Base-by-base conservation (phyloP, 495 filamentous ascomycete genomes). In the Podospora appendiculata region DNA sequence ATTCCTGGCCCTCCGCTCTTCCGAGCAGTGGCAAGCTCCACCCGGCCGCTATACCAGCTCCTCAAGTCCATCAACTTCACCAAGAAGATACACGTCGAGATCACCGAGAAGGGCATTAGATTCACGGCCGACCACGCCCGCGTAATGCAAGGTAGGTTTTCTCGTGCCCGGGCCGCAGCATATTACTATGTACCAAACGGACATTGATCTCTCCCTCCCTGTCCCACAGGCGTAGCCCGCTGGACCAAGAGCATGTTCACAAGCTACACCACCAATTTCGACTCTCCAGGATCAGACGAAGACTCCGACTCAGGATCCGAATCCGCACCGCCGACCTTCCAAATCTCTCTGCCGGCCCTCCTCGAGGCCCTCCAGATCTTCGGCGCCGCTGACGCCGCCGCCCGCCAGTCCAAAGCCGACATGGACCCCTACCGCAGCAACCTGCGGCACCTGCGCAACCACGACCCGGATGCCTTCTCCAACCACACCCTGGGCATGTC, bases 351-450 rank as follows among this genome's bases (percentile, higher is more conserved):
- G 39, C 76, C 86, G 1, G 87, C 92, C 39, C 78, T 98, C 8
- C 80, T 98, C 41, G 93, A 98, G 73, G 95, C 90, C 8, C 77
- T 98, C 32, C 91, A 95, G 59, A 96, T 98, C 40, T 92, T 97
- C 62, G 86, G 87, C 45, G 79, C 89, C 53, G 83, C 82, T 42
- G 89, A 95, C 57, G 63, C 79, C 18, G 71, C 72, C 32, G 66
- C 73, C 16, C 70, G 75, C 35, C 77, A 81, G 48, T 70, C 77
- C 32, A 79, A 74, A 56, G 64, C 75, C 17, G 77, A 80, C 12
- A 58, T 66, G 41, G 75, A 80, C 53, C 65, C 70, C 1, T 79
- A 79, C 58, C 71, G 67, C 45, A 73, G 71, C 66, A 78, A 77
- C 53, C 70, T 77, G 48, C 77, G 71, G 66, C 77, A 77, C 53